Percentiles rank a stretch among this genome's conserved stretches.
Conservation (phyloP, 2,329 filamentous ascomycete genomes). For the Chrysoporthe deuterocubensis region DNA sequence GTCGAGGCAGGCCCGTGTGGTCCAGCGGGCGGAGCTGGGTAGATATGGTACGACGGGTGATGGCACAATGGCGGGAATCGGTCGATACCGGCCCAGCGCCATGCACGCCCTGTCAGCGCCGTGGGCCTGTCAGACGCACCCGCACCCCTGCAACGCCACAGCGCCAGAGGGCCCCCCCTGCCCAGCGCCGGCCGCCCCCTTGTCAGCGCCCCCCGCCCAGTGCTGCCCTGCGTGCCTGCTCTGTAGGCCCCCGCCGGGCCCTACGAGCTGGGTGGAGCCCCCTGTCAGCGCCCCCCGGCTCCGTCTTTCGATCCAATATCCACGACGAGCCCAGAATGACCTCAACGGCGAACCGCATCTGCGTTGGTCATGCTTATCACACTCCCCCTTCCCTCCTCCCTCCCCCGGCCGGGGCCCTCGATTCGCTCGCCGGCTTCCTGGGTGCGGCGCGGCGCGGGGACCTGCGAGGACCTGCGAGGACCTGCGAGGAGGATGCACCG, state of each 20-base stretch:
- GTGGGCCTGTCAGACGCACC: slow-evolving; percentile 2
- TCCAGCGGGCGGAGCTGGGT: slow-evolving; percentile 20
- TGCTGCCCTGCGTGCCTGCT: too few relatives aligned
- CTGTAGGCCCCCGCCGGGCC: neutral
- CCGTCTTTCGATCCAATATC: slow-evolving; percentile 15
- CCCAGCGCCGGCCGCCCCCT: too few relatives aligned
- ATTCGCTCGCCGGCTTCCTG: too few relatives aligned
- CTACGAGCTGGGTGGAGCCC: neutral
- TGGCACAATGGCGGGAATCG: slow-evolving; percentile 26
- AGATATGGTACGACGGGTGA: slow-evolving; percentile 27
- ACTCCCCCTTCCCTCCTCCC: neutral
- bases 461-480: too few relatives aligned
- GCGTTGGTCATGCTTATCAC: slow-evolving; percentile 4
- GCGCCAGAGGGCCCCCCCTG: too few relatives aligned
- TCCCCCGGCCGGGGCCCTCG: neutral
- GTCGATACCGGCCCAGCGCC: slow-evolving; percentile 28
- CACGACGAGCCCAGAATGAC: slow-evolving; percentile 19
- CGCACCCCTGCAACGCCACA: neutral
- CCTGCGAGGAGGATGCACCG: too few relatives aligned
- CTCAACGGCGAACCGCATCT: neutral
- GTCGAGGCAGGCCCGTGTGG: slow-evolving; percentile 14
- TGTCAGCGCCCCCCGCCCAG: too few relatives aligned
- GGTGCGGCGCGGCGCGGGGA: too few relatives aligned
- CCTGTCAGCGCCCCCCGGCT: slow-evolving; percentile 1
- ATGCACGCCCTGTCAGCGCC: slow-evolving; percentile 13